phyloP scores from a whole-genome alignment of 306 rosid genomes.

The Prunus fruticosa region DNA sequence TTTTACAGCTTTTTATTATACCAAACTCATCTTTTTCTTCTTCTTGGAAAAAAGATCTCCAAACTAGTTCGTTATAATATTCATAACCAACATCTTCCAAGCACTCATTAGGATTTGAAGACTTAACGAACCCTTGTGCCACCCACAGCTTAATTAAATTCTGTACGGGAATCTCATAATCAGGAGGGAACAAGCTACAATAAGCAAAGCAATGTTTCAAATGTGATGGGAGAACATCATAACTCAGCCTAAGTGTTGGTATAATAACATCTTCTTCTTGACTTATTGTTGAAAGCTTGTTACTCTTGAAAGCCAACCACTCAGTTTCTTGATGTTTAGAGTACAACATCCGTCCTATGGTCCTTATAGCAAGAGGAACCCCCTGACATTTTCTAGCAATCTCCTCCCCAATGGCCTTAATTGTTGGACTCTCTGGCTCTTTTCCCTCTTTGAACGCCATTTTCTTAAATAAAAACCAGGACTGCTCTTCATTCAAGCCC shows the following conservation, averaged over 20 bases:
- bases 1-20: too few relatives aligned
- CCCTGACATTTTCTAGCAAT: too few relatives aligned
- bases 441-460: slow-evolving; percentile 18
- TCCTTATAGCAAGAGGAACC: slow-evolving; percentile 19
- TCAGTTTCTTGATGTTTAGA: background rate
- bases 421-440: too few relatives aligned
- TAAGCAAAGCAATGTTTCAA: slow-evolving; percentile 6
- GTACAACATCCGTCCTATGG: slow-evolving; percentile 14
- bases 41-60: slow-evolving; percentile 37
- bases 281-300: background rate
- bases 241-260: slow-evolving; percentile 2
- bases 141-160: too few relatives aligned
- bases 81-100: slow-evolving; percentile 17
- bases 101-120: background rate
- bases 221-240: background rate
- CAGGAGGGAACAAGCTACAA: background rate
- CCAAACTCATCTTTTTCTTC: background rate
- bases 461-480: slow-evolving; percentile 9
- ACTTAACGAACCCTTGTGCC: too few relatives aligned
- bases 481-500: background rate
- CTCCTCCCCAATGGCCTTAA: too few relatives aligned
- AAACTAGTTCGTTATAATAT: slow-evolving; percentile 28
- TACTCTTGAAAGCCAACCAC: too few relatives aligned
- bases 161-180: too few relatives aligned
- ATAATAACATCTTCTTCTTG: background rate